Base-by-base conservation (phyloP, 2,329 filamentous ascomycete genomes). In the Neoscytalidium dimidiatum region DNA sequence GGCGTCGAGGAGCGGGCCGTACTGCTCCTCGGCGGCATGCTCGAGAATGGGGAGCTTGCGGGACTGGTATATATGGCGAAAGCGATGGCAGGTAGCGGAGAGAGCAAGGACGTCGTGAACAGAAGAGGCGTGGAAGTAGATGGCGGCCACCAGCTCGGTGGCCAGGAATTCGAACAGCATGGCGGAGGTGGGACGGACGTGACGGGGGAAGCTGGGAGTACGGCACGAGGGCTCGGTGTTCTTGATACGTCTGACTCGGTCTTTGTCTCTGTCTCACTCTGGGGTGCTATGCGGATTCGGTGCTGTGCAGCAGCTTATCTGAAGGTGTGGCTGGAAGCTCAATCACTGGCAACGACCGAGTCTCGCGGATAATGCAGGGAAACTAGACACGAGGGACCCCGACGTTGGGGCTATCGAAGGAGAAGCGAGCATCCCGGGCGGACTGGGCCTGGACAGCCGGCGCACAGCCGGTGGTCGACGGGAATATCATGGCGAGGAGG, bases 101-200 rank as follows among this genome's bases (percentile, higher is more conserved):
- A 89, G 79, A 66, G 82, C 81, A 66, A 86, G 74, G 48, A 85
- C 81, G 68, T 86, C 85, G 65, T 78, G 73, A 56, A 88, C 76
- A 33, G 82, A 81, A 48, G 79, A 77, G 69, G 84, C 82, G 61
- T 80, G 85, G 64, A 82, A 78, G 73, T 84, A 86, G 62, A 89
- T 79, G 64, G 87, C 83, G 67, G 84, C 79, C 65, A 88, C 70
- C 63, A 88, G 81, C 77, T 88, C 86, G 70, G 84, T 86, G 26
- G 86, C 81, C 28, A 89, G 78, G 62, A 80, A 71, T 69, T 84
- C 78, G 76, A 88, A 80, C 60, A 80, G 71, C 85, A 88, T 88
- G 64, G 68, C 78, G 73, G 68, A n/a, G 26, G 52, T n/a, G 17
- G 35, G 61, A 29, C 2, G 38, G 38, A 44, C n/a, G 26, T 19